These are phyloP conservation scores for Naganishia sp. DNA, from an alignment of 1,284 basidiomycete genomes.

Conservation along the genomic window DNA sequence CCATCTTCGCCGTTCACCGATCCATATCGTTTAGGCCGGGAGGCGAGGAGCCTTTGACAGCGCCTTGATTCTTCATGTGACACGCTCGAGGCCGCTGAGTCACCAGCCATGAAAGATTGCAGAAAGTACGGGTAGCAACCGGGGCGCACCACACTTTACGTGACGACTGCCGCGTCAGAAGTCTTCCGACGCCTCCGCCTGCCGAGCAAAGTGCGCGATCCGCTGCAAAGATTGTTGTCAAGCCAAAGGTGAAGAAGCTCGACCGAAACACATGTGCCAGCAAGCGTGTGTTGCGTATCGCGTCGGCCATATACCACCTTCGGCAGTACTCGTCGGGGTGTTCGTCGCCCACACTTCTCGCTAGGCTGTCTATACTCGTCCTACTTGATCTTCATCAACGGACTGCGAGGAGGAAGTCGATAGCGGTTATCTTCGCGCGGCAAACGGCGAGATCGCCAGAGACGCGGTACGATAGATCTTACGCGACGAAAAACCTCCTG, in stretches of 20 bases:
- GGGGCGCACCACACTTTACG: not conserved
- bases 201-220: constrained; percentile 5
- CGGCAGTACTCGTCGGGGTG: no score
- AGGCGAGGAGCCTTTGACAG: no score
- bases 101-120: not conserved
- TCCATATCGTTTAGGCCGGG: no score
- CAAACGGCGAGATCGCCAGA: constrained; percentile 6
- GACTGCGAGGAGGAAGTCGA: not conserved
- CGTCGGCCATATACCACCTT: not conserved
- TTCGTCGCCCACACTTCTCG: no score
- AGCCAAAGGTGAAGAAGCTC: not conserved
- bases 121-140: no score
- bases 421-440: no score
- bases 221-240: constrained; percentile 1
- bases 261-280: not conserved
- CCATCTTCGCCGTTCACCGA: no score
- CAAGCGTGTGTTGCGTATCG: not conserved
- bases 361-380: not conserved
- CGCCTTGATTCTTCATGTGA: no score
- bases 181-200: not conserved
- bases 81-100: no score
- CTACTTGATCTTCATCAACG: not conserved
- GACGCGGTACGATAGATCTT: not conserved
- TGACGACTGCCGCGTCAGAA: constrained; percentile 1
- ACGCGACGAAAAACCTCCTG: not conserved